phyloP scores from a whole-genome alignment of 2,329 filamentous ascomycete genomes.

The Aureobasidium sp. region DNA sequence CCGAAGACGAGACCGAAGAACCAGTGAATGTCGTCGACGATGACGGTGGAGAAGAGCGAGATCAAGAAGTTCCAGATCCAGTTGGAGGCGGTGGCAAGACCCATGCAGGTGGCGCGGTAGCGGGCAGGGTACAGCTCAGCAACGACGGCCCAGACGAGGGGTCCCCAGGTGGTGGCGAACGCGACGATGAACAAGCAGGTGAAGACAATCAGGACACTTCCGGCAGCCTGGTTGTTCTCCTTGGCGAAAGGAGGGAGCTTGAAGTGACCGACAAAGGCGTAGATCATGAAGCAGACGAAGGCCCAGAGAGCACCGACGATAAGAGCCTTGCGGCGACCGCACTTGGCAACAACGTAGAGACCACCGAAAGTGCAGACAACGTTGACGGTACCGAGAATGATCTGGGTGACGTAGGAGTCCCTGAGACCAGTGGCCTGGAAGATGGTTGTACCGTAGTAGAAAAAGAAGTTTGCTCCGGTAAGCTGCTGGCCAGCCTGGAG shows the following conservation, averaged over 20 bases:
- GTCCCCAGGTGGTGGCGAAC: constrained; percentile 30
- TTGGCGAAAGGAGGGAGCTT: constrained; percentile 20
- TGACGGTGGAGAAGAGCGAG: constrained; percentile 32
- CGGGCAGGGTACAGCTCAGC: constrained; percentile 28
- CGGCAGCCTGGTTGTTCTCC: constrained; percentile 21
- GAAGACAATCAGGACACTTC: constrained; percentile 30
- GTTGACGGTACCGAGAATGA: constrained; percentile 43
- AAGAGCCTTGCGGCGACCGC: constrained; percentile 40
- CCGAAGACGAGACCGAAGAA: constrained; percentile 35
- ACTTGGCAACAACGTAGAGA: constrained; percentile 42
- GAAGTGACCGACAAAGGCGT: constrained; percentile 31
- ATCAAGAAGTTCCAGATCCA: constrained; percentile 38
- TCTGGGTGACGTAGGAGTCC: constrained; percentile 39
- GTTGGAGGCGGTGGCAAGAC: constrained; percentile 36
- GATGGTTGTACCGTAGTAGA: constrained; percentile 25
- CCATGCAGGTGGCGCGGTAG: constrained; percentile 38
- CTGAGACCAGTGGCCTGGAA: constrained; percentile 42
- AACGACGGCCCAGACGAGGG: constrained; percentile 29
- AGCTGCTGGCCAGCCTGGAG: constrained; percentile 28
- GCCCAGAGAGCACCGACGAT: constrained; percentile 37
- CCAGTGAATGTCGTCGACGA: constrained; percentile 31
- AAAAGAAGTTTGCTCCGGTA: constrained; percentile 28
- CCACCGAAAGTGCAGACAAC: constrained; percentile 40
- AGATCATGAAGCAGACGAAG: constrained; percentile 54
- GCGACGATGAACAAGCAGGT: constrained; percentile 30